These are phyloP conservation scores for Syzygium malaccense DNA, from an alignment of 441 rosid genomes.

Conservation along the genomic window DNA sequence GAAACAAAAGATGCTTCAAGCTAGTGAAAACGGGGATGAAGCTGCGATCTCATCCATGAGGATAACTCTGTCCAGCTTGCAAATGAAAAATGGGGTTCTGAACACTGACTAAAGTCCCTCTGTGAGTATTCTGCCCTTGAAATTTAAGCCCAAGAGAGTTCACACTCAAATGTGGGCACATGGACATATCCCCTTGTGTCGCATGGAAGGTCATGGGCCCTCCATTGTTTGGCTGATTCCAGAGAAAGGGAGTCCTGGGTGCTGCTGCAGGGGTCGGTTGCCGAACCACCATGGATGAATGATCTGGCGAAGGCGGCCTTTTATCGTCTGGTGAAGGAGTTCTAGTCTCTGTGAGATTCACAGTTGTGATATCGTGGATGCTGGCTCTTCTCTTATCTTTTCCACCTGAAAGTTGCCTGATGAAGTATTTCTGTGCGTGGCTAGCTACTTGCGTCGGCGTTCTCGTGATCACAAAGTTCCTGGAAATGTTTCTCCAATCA, in stretches of 20 bases:
- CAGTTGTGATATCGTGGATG: constrained; percentile 75
- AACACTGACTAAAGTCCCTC: constrained; percentile 26
- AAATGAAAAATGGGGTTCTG: constrained; percentile 37
- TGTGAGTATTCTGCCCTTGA: constrained; percentile 28
- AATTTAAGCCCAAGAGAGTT: constrained; percentile 34
- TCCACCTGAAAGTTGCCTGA: constrained; percentile 65
- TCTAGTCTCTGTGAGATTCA: constrained; percentile 40
- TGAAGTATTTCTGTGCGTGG: constrained; percentile 73
- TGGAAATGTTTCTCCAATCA: constrained; percentile 71
- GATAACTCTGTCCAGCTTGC: constrained; percentile 34
- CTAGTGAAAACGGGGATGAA: constrained; percentile 1
- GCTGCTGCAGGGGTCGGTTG: constrained; percentile 21
- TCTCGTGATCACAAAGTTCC: constrained; percentile 54
- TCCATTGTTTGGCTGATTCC: constrained; percentile 41
- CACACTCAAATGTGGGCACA: constrained; percentile 30
- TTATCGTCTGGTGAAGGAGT: constrained; percentile 48
- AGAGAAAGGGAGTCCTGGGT: constrained; percentile 31
- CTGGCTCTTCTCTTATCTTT: constrained; percentile 80
- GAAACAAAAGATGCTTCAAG: background rate
- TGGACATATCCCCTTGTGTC: constrained; percentile 23
- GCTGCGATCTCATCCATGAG: constrained; percentile 25
- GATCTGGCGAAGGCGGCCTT: constrained; percentile 32
- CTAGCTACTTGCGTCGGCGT: constrained; percentile 79
- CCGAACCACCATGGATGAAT: constrained; percentile 20
- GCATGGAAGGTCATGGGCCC: constrained; percentile 28